phyloP scores from a whole-genome alignment of 2,329 filamentous ascomycete genomes.

The Biscogniauxia sp. region DNA sequence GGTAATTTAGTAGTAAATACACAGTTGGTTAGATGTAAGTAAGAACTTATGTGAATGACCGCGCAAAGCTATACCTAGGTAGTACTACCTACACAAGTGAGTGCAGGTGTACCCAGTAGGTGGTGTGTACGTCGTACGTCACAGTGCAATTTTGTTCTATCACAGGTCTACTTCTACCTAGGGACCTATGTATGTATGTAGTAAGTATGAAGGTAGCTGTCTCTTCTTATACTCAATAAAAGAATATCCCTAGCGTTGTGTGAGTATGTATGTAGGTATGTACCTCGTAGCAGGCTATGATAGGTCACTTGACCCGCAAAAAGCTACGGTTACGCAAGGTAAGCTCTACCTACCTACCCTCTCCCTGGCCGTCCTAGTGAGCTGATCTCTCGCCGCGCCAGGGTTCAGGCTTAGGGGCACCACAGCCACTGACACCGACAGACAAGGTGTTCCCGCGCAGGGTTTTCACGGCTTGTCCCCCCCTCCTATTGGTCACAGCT shows the following conservation, averaged over 20 bases:
- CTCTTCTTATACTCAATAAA: neutral
- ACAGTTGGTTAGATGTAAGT: too few relatives aligned
- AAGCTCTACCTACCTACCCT: conserved; percentile 9
- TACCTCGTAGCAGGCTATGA: neutral
- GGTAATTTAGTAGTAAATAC: too few relatives aligned
- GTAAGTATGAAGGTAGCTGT: neutral
- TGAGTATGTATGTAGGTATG: neutral
- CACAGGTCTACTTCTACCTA: too few relatives aligned
- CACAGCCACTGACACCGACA: conserved; percentile 5
- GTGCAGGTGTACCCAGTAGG: too few relatives aligned
- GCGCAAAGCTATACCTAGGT: too few relatives aligned
- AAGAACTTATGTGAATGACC: too few relatives aligned
- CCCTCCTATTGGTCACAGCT: neutral
- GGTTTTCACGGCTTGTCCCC: conserved; percentile 1
- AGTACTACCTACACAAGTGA: too few relatives aligned
- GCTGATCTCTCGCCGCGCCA: conserved; percentile 8
- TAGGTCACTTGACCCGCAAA: neutral
- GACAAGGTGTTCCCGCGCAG: conserved; percentile 12
- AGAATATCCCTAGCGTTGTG: too few relatives aligned
- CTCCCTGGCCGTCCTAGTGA: conserved; percentile 1
- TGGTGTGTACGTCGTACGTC: too few relatives aligned
- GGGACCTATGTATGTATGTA: too few relatives aligned
- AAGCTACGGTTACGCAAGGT: conserved; percentile 2
- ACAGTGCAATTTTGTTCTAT: too few relatives aligned
- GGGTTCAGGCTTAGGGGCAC: conserved; percentile 7